Percentiles rank a stretch among this genome's conserved stretches.
Evolutionary conservation across 163 green algal genomes (phyloP).

Genomic region (Scenedesmus sp.): DNA sequence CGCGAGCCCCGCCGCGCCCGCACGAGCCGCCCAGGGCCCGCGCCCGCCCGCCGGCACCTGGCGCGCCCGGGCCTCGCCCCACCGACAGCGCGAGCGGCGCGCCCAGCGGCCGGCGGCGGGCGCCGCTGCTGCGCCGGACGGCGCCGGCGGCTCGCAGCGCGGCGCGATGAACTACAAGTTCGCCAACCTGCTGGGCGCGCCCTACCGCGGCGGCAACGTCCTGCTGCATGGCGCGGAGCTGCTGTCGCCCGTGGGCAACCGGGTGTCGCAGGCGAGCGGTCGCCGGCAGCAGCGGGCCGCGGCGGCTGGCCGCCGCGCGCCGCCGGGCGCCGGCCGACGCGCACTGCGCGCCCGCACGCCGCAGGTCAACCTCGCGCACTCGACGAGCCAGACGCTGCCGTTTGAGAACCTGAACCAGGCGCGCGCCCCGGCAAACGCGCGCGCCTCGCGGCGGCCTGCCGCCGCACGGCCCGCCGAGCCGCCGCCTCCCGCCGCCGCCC

Average conservation of each 20-base stretch:
- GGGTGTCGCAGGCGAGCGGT: slow-evolving; percentile 75
- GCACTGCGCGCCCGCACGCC: background rate
- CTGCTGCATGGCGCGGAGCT: slow-evolving; percentile 85
- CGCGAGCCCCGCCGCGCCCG: too few species aligned
- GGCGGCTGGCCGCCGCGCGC: too few species aligned
- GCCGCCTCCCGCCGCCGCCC: background rate
- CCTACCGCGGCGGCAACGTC: slow-evolving; percentile 94
- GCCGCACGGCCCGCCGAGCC: background rate
- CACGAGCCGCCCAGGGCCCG: too few species aligned
- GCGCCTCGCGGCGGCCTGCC: background rate
- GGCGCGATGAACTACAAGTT: slow-evolving; percentile 93
- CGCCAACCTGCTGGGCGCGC: slow-evolving; percentile 89
- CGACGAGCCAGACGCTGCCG: slow-evolving; percentile 80
- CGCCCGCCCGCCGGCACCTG: too few species aligned
- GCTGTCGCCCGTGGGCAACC: slow-evolving; percentile 89
- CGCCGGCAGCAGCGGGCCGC: background rate
- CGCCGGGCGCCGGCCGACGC: background rate
- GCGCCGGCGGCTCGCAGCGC: background rate
- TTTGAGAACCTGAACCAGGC: slow-evolving; percentile 88
- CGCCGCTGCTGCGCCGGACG: slow-evolving; percentile 1
- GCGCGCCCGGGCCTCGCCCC: too few species aligned
- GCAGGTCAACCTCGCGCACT: slow-evolving; percentile 85
- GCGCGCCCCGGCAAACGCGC: too few species aligned
- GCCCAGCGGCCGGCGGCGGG: too few species aligned
- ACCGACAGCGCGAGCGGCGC: too few species aligned